These are phyloP conservation scores for Aulographum hederae DNA, from an alignment of 2,329 filamentous ascomycete genomes.

Conservation along the genomic window DNA sequence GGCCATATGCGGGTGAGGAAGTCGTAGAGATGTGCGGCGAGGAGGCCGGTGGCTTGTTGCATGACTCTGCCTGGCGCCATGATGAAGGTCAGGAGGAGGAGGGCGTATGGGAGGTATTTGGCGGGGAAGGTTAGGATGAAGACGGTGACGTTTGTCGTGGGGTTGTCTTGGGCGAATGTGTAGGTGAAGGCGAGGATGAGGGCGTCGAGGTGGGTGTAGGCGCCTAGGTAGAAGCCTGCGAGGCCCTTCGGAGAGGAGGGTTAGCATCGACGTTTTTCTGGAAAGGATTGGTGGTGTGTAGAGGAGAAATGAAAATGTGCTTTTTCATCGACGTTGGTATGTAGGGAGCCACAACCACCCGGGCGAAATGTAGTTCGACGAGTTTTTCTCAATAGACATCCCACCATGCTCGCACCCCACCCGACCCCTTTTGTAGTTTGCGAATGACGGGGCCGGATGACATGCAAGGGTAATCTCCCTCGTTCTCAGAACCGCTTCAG, in stretches of 20 bases:
- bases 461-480: conserved; percentile 34
- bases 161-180: conserved; percentile 72
- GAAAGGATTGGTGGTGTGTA: conserved; percentile 14
- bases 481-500: conserved; percentile 36
- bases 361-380: conserved; percentile 32
- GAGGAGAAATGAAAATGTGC: too few species aligned
- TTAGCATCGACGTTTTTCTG: background rate
- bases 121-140: conserved; percentile 72
- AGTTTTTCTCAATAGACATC: conserved; percentile 33
- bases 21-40: conserved; percentile 79
- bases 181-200: conserved; percentile 69
- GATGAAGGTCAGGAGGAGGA: conserved; percentile 58
- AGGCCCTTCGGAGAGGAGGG: conserved; percentile 17
- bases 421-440: conserved; percentile 21
- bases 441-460: conserved; percentile 30
- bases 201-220: conserved; percentile 35
- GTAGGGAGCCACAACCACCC: conserved; percentile 49
- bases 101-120: conserved; percentile 62
- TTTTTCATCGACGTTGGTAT: too few species aligned
- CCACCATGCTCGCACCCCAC: conserved; percentile 32
- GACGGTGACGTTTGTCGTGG: conserved; percentile 56
- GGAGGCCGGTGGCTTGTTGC: conserved; percentile 61
- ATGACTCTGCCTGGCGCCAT: conserved; percentile 38
- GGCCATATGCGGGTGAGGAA: conserved; percentile 82
- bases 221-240: conserved; percentile 33